Conservation (phyloP, 805 yeast genomes). For the Wickerhamomyces kurtzmanii region DNA sequence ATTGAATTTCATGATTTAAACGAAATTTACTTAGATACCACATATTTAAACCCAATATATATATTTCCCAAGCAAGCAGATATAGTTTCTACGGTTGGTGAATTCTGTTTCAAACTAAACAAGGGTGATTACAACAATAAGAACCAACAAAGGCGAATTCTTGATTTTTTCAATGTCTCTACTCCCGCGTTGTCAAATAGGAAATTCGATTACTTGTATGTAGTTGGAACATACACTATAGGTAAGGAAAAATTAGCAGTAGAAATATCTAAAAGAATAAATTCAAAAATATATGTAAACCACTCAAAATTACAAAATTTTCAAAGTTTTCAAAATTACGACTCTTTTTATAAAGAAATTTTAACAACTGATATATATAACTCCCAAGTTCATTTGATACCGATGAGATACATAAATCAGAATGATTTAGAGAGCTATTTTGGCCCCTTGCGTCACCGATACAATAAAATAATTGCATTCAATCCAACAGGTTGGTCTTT, state of each 20-base stretch:
- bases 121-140: constrained; percentile 14
- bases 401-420: constrained; percentile 32
- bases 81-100: constrained; percentile 53
- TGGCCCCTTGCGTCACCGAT: constrained; percentile 34
- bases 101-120: constrained; percentile 34
- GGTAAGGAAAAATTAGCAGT: constrained; percentile 88
- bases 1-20: constrained; percentile 28
- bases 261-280: constrained; percentile 40
- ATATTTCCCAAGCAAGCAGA: constrained; percentile 69
- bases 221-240: constrained; percentile 84
- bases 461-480: constrained; percentile 63
- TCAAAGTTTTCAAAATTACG: constrained; percentile 34
- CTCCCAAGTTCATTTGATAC: constrained; percentile 62
- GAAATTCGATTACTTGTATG: constrained; percentile 34
- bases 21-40: constrained; percentile 77
- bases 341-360: constrained; percentile 33
- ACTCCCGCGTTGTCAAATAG: constrained; percentile 2
- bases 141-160: constrained; percentile 20
- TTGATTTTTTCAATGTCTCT: constrained; percentile 22
- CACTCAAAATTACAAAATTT: constrained; percentile 24
- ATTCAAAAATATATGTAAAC: constrained; percentile 40
- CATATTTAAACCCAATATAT: constrained; percentile 70
- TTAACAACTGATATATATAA: constrained; percentile 28
- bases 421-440: constrained; percentile 34
- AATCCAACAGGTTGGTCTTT: constrained; percentile 92